phyloP scores from a whole-genome alignment of 441 rosid genomes.

The Syzygium syzygioides region DNA sequence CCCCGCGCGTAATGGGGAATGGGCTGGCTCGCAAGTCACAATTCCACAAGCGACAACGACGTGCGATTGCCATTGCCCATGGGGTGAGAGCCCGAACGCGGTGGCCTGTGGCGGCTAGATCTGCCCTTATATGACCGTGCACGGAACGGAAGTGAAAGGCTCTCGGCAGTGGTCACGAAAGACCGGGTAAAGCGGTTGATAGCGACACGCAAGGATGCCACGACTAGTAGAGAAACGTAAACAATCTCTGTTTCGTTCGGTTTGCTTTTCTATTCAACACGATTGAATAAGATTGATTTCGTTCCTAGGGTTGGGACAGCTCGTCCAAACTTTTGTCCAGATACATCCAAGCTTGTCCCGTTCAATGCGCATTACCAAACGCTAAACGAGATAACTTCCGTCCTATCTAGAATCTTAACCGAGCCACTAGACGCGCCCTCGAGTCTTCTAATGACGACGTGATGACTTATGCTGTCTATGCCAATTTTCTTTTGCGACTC shows the following conservation, averaged over 20 bases:
- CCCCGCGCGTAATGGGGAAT: too few relatives aligned
- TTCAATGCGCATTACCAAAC: not conserved
- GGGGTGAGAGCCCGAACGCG: not conserved
- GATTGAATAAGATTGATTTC: not conserved
- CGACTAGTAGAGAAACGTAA: too few relatives aligned
- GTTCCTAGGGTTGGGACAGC: not conserved
- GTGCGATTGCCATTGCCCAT: not conserved
- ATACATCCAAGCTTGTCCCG: not conserved
- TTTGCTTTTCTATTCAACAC: too few relatives aligned
- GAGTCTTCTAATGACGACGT: not conserved
- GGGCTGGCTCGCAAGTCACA: too few relatives aligned
- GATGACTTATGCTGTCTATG: rapidly evolving
- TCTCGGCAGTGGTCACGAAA: not conserved
- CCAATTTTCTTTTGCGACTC: not conserved
- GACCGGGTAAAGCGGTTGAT: not conserved
- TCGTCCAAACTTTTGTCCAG: not conserved
- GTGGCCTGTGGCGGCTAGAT: not conserved
- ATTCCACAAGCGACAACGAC: too few relatives aligned
- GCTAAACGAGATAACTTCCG: too few relatives aligned
- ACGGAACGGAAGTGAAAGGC: not conserved
- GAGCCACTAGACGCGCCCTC: too few relatives aligned
- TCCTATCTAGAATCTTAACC: too few relatives aligned
- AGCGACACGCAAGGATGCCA: not conserved
- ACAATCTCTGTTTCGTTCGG: too few relatives aligned
- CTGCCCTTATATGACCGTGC: not conserved